Evolutionary conservation across 2,329 filamentous ascomycete species (phyloP).

Genomic region (Penicillium vulpinum): DNA sequence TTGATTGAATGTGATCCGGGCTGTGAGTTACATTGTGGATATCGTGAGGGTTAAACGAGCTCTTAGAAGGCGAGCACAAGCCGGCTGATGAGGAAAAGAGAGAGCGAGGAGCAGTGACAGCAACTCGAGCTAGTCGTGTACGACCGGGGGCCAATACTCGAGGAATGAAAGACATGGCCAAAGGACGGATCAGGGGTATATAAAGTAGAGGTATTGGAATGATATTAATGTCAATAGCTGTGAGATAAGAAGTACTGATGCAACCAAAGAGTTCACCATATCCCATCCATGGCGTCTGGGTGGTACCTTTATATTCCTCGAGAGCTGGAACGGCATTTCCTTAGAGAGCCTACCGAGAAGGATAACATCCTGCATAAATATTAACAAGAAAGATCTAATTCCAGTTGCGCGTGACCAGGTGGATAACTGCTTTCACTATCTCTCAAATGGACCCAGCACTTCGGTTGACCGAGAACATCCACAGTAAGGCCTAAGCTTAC

Average conservation of each 20-base stretch:
- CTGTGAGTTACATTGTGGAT: slow-evolving; percentile 16
- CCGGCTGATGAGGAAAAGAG: slow-evolving; percentile 10
- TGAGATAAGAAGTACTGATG: not conserved
- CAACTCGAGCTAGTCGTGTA: slow-evolving; percentile 9
- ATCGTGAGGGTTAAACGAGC: slow-evolving; percentile 14
- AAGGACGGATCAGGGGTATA: not conserved
- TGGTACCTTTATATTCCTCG: slow-evolving; percentile 24
- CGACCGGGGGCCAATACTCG: slow-evolving; percentile 13
- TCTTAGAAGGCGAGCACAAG: slow-evolving; percentile 25
- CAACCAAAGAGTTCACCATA: not conserved
- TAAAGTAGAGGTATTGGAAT: not conserved
- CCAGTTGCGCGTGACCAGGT: slow-evolving; percentile 25
- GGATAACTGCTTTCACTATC: slow-evolving; percentile 28
- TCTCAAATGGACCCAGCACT: slow-evolving; percentile 25
- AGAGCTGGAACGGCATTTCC: slow-evolving; percentile 17
- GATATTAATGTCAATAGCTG: not conserved
- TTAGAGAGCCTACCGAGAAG: slow-evolving; percentile 19
- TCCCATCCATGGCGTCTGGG: slow-evolving; percentile 2
- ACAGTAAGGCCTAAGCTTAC: slow-evolving; percentile 24
- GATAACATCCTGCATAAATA: slow-evolving; percentile 6
- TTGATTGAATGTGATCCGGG: slow-evolving; percentile 35
- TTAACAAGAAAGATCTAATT: slow-evolving; percentile 10
- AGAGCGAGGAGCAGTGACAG: slow-evolving; percentile 4
- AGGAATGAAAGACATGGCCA: slow-evolving; percentile 16
- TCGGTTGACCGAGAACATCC: slow-evolving; percentile 22